Conservation (phyloP, 1,139 yeast genomes). For the Diutina sp. region DNA sequence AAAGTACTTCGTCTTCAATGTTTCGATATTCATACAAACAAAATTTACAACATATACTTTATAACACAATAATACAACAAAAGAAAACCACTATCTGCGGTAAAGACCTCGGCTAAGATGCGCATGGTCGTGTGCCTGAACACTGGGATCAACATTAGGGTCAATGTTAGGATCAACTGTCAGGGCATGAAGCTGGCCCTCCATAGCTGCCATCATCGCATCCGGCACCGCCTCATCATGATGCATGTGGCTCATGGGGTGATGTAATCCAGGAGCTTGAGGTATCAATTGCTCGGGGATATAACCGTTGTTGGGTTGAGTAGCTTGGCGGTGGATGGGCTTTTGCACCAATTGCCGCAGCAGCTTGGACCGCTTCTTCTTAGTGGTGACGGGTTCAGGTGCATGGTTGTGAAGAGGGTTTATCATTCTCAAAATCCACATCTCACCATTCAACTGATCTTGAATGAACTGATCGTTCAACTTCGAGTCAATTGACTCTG, state of each 20-base stretch:
- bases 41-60: neutral
- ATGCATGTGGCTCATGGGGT: slow-evolving; percentile 6
- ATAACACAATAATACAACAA: neutral
- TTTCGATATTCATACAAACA: neutral
- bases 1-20: neutral
- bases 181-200: slow-evolving; percentile 17
- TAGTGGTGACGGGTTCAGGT: slow-evolving; percentile 24
- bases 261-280: slow-evolving; percentile 9
- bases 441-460: slow-evolving; percentile 12
- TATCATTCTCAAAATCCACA: slow-evolving; percentile 39
- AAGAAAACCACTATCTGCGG: neutral
- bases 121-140: slow-evolving; percentile 25
- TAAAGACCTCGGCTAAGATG: slow-evolving; percentile 10
- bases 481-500: slow-evolving; percentile 6
- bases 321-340: slow-evolving; percentile 18
- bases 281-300: slow-evolving; percentile 4
- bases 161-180: slow-evolving; percentile 26
- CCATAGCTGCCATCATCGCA: slow-evolving; percentile 36
- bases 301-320: neutral
- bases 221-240: slow-evolving; percentile 17
- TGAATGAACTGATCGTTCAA: neutral
- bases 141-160: slow-evolving; percentile 31
- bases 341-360: slow-evolving; percentile 33
- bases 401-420: slow-evolving; percentile 18
- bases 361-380: slow-evolving; percentile 26